Evolutionary conservation across 2,329 filamentous ascomycete species (phyloP).

Genomic region (Mycosphaerelloides madeirae): DNA sequence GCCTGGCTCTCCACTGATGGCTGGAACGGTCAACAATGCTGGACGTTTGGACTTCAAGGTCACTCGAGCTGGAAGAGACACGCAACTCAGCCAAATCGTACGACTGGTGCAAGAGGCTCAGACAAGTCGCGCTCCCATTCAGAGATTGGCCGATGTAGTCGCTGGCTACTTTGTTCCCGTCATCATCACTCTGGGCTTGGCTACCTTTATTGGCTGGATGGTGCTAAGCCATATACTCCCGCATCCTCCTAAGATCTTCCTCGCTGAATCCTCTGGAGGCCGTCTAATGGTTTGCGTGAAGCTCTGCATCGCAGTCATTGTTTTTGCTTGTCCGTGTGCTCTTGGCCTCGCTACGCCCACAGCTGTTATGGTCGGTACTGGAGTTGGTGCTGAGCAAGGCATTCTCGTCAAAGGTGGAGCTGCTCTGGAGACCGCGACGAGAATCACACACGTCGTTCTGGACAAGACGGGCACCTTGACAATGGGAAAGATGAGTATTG

Average conservation of each 20-base stretch:
- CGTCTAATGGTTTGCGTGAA: conserved; percentile 96
- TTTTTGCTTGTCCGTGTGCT: conserved; percentile 95
- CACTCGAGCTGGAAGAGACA: conserved; percentile 86
- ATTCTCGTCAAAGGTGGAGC: conserved; percentile 98
- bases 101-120: conserved; percentile 97
- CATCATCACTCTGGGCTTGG: conserved; percentile 76
- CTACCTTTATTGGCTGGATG: conserved; percentile 93
- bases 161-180: conserved; percentile 91
- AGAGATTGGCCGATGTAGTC: conserved; percentile 82
- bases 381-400: conserved; percentile 87
- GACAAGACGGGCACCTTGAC: conserved; percentile 97
- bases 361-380: conserved; percentile 98
- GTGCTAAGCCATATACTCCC: conserved; percentile 79
- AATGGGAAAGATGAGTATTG: conserved; percentile 90
- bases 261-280: conserved; percentile 73
- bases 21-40: conserved; percentile 91
- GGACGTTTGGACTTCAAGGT: conserved; percentile 90
- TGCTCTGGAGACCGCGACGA: conserved; percentile 83
- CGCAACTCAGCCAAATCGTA: conserved; percentile 95
- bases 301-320: conserved; percentile 96
- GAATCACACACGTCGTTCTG: conserved; percentile 82
- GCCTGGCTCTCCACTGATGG: conserved; percentile 74
- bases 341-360: conserved; percentile 94
- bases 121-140: conserved; percentile 88
- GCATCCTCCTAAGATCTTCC: conserved; percentile 84